Evolutionary conservation across 2,329 filamentous ascomycete genomes (phyloP).

Genomic region (Bertia moriformis): DNA sequence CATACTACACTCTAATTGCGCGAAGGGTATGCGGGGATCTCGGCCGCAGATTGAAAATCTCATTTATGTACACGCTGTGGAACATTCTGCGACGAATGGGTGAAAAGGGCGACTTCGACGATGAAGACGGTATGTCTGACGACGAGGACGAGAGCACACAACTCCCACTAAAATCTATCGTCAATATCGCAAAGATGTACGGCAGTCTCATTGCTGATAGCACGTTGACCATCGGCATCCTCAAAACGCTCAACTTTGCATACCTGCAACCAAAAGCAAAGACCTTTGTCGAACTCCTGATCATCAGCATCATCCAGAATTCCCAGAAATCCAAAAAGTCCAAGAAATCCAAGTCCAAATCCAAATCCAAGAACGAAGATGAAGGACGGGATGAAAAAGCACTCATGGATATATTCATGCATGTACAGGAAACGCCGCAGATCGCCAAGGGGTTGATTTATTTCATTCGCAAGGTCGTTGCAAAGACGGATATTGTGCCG

Average conservation of each 20-base stretch:
- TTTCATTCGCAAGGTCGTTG: constrained; percentile 3
- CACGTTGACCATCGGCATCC: constrained; percentile 35
- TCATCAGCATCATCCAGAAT: constrained; percentile 46
- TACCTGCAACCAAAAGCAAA: constrained; percentile 48
- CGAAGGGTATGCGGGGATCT: constrained; percentile 57
- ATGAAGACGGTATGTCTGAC: constrained; percentile 35
- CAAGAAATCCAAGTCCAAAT: constrained; percentile 26
- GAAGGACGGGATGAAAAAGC: neutral
- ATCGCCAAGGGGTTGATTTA: neutral
- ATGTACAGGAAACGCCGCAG: constrained; percentile 19
- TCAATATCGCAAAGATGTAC: constrained; percentile 56
- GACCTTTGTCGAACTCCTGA: constrained; percentile 49
- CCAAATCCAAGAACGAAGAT: neutral
- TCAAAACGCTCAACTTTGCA: constrained; percentile 42
- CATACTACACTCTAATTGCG: constrained; percentile 81
- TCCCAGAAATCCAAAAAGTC: constrained; percentile 26
- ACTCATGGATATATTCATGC: neutral
- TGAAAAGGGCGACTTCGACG: constrained; percentile 57
- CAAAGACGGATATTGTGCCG: neutral
- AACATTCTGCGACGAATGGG: constrained; percentile 73
- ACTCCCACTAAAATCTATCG: constrained; percentile 39
- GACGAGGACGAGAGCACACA: constrained; percentile 26
- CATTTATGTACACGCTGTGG: constrained; percentile 79
- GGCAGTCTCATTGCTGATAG: constrained; percentile 45
- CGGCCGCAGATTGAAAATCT: constrained; percentile 55